A percentile compares a stretch with the other conserved stretches of the same genome.
phyloP scores from a whole-genome alignment of 495 filamentous ascomycete species.

The Penicillium egyptiacum region DNA sequence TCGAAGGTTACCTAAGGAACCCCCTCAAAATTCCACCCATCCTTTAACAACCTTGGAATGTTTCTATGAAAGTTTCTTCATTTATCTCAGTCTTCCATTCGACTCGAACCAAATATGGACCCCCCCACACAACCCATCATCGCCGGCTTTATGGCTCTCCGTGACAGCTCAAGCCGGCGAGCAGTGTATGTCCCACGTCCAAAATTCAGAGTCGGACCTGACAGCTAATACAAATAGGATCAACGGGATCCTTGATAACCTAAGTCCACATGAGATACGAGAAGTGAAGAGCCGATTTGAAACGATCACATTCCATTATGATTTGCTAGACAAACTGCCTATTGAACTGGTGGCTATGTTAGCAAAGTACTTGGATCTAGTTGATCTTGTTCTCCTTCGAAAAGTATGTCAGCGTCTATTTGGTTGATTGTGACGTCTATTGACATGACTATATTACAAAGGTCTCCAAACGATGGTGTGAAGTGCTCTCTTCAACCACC shows the following conservation, averaged over 20 bases:
- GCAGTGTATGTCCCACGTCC: background rate
- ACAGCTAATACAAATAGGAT: background rate
- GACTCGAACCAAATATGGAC: background rate
- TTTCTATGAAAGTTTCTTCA: background rate
- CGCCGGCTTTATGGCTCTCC: background rate
- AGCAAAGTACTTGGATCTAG: constrained; percentile 22
- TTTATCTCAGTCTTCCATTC: background rate
- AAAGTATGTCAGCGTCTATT: constrained; percentile 21
- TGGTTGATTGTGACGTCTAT: background rate
- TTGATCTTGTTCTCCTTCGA: constrained; percentile 29
- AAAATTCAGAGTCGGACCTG: background rate
- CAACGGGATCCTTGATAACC: background rate
- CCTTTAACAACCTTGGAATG: no score
- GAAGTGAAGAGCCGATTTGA: constrained; percentile 28
- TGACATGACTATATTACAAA: background rate
- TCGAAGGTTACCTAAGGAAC: no score
- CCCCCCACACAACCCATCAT: background rate
- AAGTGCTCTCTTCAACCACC: background rate
- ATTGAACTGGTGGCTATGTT: constrained; percentile 33
- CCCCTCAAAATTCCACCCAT: no score
- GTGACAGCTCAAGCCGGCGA: background rate
- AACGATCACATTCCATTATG: constrained; percentile 27
- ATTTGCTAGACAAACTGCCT: constrained; percentile 37
- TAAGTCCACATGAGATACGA: constrained; percentile 31
- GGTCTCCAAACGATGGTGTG: constrained; percentile 4